phyloP scores from a whole-genome alignment of 2,329 filamentous ascomycete genomes.

The Knufia fluminis region DNA sequence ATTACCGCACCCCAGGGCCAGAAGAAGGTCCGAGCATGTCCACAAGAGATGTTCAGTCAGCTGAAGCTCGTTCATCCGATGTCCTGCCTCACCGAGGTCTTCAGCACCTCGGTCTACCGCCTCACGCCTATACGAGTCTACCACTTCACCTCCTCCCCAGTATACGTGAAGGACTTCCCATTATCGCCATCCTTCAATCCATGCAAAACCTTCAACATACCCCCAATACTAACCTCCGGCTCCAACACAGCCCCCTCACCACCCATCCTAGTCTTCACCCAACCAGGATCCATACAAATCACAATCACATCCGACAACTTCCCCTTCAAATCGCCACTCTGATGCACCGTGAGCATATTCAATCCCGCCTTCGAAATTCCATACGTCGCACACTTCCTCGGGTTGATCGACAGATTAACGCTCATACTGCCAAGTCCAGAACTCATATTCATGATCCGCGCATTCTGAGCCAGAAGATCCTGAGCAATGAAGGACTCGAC shows the following conservation, averaged over 20 bases:
- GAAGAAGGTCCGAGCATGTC: no score
- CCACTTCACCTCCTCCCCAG: constrained; percentile 21
- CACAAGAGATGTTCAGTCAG: no score
- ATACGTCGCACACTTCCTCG: constrained; percentile 25
- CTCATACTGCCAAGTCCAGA: constrained; percentile 15
- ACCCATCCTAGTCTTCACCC: constrained; percentile 39
- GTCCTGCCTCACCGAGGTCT: no score
- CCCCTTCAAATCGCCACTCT: constrained; percentile 31
- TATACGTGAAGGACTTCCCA: constrained; percentile 21
- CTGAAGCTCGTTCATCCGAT: no score
- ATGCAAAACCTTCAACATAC: constrained; percentile 31
- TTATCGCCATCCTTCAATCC: constrained; percentile 25
- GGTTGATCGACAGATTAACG: background rate
- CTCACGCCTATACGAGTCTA: background rate
- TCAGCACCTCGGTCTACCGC: no score
- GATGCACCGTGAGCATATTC: constrained; percentile 38
- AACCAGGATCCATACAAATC: constrained; percentile 37
- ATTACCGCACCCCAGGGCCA: no score
- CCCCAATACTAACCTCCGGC: constrained; percentile 29
- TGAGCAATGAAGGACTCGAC: constrained; percentile 23
- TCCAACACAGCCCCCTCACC: constrained; percentile 33
- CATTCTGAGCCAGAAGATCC: constrained; percentile 20
- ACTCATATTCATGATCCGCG: constrained; percentile 14
- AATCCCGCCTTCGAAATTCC: constrained; percentile 36
- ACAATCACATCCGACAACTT: constrained; percentile 26